Base-by-base conservation (phyloP, 2,329 filamentous ascomycete genomes). In the Diaporthe sp. region DNA sequence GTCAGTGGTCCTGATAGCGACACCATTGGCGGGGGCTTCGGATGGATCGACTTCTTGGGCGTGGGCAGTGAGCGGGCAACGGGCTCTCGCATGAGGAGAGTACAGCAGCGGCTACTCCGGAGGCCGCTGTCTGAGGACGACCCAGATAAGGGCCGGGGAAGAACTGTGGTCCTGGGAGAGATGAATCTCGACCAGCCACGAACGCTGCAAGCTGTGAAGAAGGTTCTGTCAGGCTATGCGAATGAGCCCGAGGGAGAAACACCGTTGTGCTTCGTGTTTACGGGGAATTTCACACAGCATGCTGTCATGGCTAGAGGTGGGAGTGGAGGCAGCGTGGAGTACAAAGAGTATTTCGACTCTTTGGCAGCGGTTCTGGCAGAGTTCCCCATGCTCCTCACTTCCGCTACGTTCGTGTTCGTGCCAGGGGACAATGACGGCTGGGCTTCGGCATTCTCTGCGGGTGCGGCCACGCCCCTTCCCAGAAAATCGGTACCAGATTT, bases 371-470 rank as follows among this genome's bases (percentile, higher is more conserved):
- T 95, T 1, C 89, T 99, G 8, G 89, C 94, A 10, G 95, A 98
- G 79, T 98, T 95, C 81, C 95, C 95, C 4, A 88, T 90, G 0
- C 89, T 99, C 20, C 89, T 98, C 58, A 93, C 93, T 74, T 90
- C 90, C 37, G 93, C 94, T 7, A 96, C 94, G 0, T 98, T 98
- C 82, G 88, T 98, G 44, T 98, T 99, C 81, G 94, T 98, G 0
- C 97, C 97, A 0, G 97, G 97, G 42, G 96, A 98, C 85, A 98
- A 98, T 82, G 97, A 99, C 83, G 96, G 95, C n/a, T 99, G 97
- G 97, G 91, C 93, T 7, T 98, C 95, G 0, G 90, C 95, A 2
- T 98, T 98, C 82, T 92, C 91, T 0, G 93, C 92, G 2, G 95
- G 95, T 5, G 93, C 94, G 1, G 91, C 93, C 0, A 90, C 91